phyloP scores from a whole-genome alignment of 306 rosid genomes.

The Vigna trinervia region DNA sequence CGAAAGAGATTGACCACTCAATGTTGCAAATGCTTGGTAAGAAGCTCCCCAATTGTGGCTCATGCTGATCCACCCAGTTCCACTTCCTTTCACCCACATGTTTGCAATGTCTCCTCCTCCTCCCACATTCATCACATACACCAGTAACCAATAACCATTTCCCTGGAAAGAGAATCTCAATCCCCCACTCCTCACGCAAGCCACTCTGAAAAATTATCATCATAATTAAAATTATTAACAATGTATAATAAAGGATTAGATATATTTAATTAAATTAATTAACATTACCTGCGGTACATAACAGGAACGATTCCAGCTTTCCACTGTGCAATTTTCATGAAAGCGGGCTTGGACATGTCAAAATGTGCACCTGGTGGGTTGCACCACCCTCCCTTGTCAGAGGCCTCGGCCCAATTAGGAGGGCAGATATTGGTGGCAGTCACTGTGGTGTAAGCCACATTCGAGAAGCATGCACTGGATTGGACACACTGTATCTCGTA shows the following conservation, averaged over 20 bases:
- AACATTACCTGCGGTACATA: conserved; percentile 71
- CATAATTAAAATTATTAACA: too few relatives aligned
- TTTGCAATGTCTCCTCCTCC: conserved; percentile 81
- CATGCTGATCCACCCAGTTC: conserved; percentile 77
- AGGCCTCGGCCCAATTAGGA: conserved; percentile 75
- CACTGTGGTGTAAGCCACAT: conserved; percentile 64
- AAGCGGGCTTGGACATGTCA: conserved; percentile 94
- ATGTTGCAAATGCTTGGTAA: conserved; percentile 81
- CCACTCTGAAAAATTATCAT: conserved; percentile 56
- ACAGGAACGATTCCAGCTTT: conserved; percentile 80
- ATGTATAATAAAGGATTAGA: too few relatives aligned
- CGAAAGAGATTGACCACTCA: conserved; percentile 74
- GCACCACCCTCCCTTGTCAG: conserved; percentile 93
- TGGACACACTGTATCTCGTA: conserved; percentile 71
- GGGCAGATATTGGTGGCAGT: conserved; percentile 94
- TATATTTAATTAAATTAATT: too few relatives aligned
- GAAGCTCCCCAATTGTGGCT: conserved; percentile 99
- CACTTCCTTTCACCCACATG: conserved; percentile 87
- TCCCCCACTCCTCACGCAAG: conserved; percentile 65
- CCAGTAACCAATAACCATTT: conserved; percentile 86
- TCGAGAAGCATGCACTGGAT: conserved; percentile 55
- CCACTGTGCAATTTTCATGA: conserved; percentile 87
- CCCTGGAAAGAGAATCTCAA: conserved; percentile 81
- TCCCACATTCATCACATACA: conserved; percentile 89
- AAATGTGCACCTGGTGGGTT: conserved; percentile 88